Evolutionary conservation across 345 rosid genomes (phyloP), one percentile per base, ranked within the genome.

Genomic region (Populus davidiana): DNA sequence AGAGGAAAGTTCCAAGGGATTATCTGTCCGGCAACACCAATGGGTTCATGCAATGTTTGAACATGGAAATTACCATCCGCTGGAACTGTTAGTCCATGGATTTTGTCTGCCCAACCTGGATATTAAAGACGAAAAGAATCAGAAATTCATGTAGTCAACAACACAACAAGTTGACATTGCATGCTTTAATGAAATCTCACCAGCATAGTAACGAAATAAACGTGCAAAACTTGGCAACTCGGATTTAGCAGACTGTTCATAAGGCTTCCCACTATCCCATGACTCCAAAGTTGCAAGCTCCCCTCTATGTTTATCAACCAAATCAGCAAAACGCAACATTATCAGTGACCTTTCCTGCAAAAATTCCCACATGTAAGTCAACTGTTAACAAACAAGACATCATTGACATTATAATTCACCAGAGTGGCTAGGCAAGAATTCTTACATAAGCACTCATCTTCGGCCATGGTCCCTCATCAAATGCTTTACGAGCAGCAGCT

Each of bases 381-480:
- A 61, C 36, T 10, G 10, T 6, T 23, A 35, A 50, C 52, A 75
- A 39, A 76, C 67, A 59, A 72, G 9, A 75, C 41, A 38, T 44
- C 61, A 33, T 33, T 13, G 17, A 44, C 21, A 35, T 35, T 20
- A 63, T 14, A 50, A 65, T 61, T 64, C 41, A 78, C 27, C 23
- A 67, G 13, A 68, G 52, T 54, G 70, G 8, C 7, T n/a, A 69
- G 56, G 23, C n/a, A 41, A 1, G 18, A 4, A 18, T 21, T 71
- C 23, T 81, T 83, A 95, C 99, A 83, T 93, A 93, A 80, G 98
- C 91, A 68, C 90, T 84, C 97, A 93, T 91, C 81, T 68, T 95
- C 1, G 97, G 98, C 99, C 99, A 95, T 39, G 98, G 96, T 80
- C 99, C 98, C 75, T 92, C 93, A 82, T 95, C 97, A 86, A 95